Percentiles rank a stretch among this genome's conserved stretches.
Evolutionary conservation across 2,329 filamentous ascomycete genomes (phyloP).

Genomic region (Calonectria crousiana): DNA sequence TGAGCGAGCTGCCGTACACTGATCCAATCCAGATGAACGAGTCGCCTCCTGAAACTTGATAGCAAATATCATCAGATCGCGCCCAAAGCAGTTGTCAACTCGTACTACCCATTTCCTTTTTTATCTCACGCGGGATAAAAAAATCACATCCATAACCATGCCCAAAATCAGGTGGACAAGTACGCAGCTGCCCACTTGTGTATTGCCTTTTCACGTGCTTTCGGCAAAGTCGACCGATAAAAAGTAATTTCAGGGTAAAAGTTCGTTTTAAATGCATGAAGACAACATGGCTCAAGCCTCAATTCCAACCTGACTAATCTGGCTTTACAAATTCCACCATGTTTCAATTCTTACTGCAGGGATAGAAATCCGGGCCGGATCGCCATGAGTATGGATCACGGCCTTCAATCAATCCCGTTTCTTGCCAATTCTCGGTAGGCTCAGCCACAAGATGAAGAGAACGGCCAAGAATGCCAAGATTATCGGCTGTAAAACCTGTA

Average conservation of each 20-base stretch:
- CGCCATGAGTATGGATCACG: not conserved
- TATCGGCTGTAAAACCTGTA: constrained; percentile 68
- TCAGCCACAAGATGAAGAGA: constrained; percentile 60
- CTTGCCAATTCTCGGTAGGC: constrained; percentile 56
- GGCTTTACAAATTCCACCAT: not conserved
- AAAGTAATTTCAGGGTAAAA: not conserved
- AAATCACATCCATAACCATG: not conserved
- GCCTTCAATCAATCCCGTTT: constrained; percentile 49
- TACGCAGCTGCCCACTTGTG: not conserved
- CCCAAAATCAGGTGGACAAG: not conserved
- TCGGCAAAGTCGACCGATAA: not conserved
- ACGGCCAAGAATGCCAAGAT: constrained; percentile 62
- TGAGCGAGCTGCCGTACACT: not conserved
- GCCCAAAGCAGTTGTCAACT: not conserved
- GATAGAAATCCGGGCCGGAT: not conserved
- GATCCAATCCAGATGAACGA: too few species aligned
- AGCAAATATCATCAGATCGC: not conserved
- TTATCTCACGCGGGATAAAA: too few species aligned
- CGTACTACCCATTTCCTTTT: not conserved
- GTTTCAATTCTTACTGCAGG: not conserved
- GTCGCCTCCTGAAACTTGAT: not conserved
- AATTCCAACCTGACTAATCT: not conserved
- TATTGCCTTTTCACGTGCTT: not conserved
- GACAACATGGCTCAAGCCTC: not conserved
- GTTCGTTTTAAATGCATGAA: not conserved